Evolutionary conservation across 2,329 filamentous ascomycete species (phyloP), one percentile per base, ranked within the genome.

Genomic region (Talaromyces rugulosus): DNA sequence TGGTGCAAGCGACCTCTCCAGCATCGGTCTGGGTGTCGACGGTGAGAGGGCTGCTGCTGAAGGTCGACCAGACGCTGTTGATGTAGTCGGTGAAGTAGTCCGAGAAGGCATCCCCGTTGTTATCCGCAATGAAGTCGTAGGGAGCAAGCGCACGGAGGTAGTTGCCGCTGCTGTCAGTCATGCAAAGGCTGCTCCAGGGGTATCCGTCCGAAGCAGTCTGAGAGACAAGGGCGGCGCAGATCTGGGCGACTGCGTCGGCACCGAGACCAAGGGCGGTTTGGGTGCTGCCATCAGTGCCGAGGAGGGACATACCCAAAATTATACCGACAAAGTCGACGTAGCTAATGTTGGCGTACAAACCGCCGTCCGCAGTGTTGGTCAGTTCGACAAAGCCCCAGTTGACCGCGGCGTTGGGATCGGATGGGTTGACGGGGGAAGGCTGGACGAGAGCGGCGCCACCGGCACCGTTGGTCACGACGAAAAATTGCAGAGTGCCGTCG

Each of bases 11-110:
- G 23, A 81, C 76, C 50, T 77, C 68, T 44, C 84, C 84, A 80
- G 82, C 85, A 58, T 74, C 71, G 56, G 74, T 77, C 71, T 86
- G 84, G n/a, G 84, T 86, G 73, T 85, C 79, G 71, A 86, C 71
- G 7, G 74, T 78, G 34, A 87, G 76, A 59, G 80, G 72, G 50
- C 72, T 66, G 12, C 65, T 66, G 40, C 71, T 55, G 74, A 86
- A 86, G 69, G 79, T 79, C 36, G 70, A 64, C 83, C 83, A 86
- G 4, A 83, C 83, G 42, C 74, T 68, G 69, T 82, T 73, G 57
- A 86, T 78, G 67, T 85, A 82, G 12, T 74, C 51, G 44, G 77
- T 67, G 69, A 78, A 86, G 72, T 86, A 86, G 61, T 75, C 76
- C 18, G 73, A 62, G 66, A 86, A 83, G 5, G 85, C 74, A 28